Conservation (phyloP, 805 yeast genomes). For the Diddensiella caesifluorescens region DNA sequence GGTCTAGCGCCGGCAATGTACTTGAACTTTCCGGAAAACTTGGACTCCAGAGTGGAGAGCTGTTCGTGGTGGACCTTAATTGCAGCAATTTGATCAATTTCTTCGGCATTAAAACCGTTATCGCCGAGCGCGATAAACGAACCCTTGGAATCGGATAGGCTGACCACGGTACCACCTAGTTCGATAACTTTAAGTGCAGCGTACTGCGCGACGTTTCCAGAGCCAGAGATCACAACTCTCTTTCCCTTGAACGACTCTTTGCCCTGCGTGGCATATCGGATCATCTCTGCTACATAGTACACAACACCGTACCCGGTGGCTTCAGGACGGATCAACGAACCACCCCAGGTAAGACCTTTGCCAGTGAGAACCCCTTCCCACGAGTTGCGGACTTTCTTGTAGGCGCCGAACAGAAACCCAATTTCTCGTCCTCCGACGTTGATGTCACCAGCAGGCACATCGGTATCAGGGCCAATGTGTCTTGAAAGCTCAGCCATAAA, state of each 20-base stretch:
- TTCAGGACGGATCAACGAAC: conserved; percentile 97
- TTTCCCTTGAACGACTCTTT: conserved; percentile 88
- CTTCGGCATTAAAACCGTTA: conserved; percentile 78
- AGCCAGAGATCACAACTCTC: conserved; percentile 94
- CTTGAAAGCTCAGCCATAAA: conserved; percentile 94
- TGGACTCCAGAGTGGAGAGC: conserved; percentile 30
- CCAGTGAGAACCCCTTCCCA: conserved; percentile 98
- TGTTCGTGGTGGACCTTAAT: conserved; percentile 67
- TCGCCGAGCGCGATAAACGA: conserved; percentile 57
- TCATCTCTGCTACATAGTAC: conserved; percentile 96
- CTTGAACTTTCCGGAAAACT: conserved; percentile 41
- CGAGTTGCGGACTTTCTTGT: conserved; percentile 82
- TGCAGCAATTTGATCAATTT: conserved; percentile 76
- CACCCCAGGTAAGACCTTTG: conserved; percentile 98
- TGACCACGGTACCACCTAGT: conserved; percentile 92
- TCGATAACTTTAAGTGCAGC: conserved; percentile 97
- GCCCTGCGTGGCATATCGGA: conserved; percentile 85
- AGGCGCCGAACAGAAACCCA: conserved; percentile 95
- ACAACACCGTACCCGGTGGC: conserved; percentile 98
- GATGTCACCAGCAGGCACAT: conserved; percentile 99
- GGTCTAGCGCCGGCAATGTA: conserved; percentile 94
- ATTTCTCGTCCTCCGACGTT: conserved; percentile 97
- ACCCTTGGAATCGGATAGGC: conserved; percentile 95
- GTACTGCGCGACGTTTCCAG: conserved; percentile 98
- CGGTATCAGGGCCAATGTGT: conserved; percentile 95